Evolutionary conservation across 2,329 filamentous ascomycete genomes (phyloP), one percentile per base, ranked within the genome.

Genomic region (Phialocephala sp.): DNA sequence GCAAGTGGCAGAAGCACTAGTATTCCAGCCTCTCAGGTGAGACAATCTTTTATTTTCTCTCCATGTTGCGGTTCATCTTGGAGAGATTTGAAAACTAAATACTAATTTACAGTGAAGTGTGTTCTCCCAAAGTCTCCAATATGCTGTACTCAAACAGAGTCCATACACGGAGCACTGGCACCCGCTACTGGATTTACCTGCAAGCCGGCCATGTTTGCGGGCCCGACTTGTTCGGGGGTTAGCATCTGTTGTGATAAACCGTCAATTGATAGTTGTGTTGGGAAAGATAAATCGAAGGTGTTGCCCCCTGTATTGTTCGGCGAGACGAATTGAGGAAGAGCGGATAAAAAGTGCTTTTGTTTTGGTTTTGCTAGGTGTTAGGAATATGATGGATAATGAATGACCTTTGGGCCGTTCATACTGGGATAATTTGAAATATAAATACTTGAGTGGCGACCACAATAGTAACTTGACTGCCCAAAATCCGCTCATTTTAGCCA

Each of bases 141-240:
- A 8, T 57, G 55, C 20, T 57, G 55, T 39, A 57, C 55, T 57
- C 55, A 35, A 11, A 57, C 36, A 57, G 55, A 57, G n/a, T 39
- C 32, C 12, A 32, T 54, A 54, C 50, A 14, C 14, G 50, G 50
- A 2, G 50, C 50, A 54, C 24, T 32, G 9, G 32, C 24, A 5
- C 50, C 50, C n/a, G 50, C 50, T 3, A 20, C 32, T 37, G 55
- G 55, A 12, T 57, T 9, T 41, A 39, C 32, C 15, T 57, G 55
- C n/a, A 37, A 37, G 20, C 32, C 55, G 20, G 32, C 55, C 5
- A 41, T 36, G 35, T 36, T 41, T 12, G 35, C 32, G 9, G 55
- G 55, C 2, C 36, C 55, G 20, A 57, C 20, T 39, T 57, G 55
- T 39, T 24, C 14, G 35, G 35, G 55, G 5, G 18, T 41, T 5